These are phyloP conservation scores for Thelephora ganbajun DNA, from an alignment of 768 basidiomycete genomes.

Conservation along the genomic window DNA sequence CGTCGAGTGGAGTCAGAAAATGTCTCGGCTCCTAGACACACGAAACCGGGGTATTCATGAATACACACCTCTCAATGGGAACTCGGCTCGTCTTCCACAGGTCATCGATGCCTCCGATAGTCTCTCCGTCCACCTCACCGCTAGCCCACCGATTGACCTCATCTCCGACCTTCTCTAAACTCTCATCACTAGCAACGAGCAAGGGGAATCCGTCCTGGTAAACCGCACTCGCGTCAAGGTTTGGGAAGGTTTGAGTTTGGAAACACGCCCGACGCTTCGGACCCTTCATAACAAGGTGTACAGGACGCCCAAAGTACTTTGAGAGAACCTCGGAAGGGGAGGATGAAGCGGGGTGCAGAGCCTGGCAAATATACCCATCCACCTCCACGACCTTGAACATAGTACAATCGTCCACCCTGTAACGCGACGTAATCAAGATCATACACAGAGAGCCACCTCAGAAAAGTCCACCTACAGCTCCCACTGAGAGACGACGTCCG, in stretches of 20 bases:
- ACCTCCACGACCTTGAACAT: constrained; percentile 34
- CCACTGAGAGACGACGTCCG: constrained; percentile 38
- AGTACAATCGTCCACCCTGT: constrained; percentile 37
- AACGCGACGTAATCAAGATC: neutral
- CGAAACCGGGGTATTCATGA: neutral
- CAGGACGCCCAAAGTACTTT: constrained; percentile 43
- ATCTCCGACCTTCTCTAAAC: constrained; percentile 22
- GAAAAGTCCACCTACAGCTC: constrained; percentile 27
- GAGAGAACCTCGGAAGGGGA: constrained; percentile 45
- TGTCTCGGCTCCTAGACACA: neutral
- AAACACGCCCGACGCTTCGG: constrained; percentile 33
- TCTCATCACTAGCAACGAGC: constrained; percentile 54
- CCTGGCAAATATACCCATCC: constrained; percentile 55
- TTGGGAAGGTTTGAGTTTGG: constrained; percentile 40
- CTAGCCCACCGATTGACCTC: neutral
- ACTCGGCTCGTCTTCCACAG: neutral
- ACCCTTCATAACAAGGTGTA: constrained; percentile 58
- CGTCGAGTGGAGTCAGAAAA: too few relatives aligned
- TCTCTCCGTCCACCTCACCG: neutral
- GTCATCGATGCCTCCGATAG: neutral
- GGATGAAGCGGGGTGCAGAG: constrained; percentile 19
- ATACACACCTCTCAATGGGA: neutral
- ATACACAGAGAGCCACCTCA: neutral
- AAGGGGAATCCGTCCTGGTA: constrained; percentile 59
- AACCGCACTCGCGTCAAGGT: constrained; percentile 37